Conservation (phyloP, 73 alveolate genomes). For the Symbiodinium pilosum region DNA sequence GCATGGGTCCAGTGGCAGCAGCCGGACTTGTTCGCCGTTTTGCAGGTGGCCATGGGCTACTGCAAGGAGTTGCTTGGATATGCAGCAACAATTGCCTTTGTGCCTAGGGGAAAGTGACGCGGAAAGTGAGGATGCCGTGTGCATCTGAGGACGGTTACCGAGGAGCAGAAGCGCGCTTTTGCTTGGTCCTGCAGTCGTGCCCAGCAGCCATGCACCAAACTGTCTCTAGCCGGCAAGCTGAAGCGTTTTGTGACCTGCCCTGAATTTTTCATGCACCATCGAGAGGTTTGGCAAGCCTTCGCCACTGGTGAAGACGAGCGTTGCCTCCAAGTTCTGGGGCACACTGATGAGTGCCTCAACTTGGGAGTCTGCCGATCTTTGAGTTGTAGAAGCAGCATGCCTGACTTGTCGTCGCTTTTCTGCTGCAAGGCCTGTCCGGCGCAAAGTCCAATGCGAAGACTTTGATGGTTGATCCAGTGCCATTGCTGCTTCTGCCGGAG, state of each 20-base stretch:
- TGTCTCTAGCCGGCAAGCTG: not conserved
- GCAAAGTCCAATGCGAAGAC: conserved; percentile 22
- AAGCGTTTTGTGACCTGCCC: too few relatives aligned
- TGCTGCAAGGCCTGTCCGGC: not conserved
- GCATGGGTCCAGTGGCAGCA: conserved; percentile 94
- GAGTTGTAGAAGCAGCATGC: not conserved
- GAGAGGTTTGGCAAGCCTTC: conserved; percentile 69
- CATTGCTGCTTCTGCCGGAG: conserved; percentile 80
- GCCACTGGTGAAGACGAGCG: conserved; percentile 26
- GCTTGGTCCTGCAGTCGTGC: conserved; percentile 85
- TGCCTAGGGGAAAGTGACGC: not conserved
- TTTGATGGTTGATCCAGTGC: conserved; percentile 48
- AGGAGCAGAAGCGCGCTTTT: conserved; percentile 60
- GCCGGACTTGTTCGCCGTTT: conserved; percentile 75
- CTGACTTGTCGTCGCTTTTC: not conserved
- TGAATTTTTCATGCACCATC: not conserved
- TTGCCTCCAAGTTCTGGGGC: conserved; percentile 52
- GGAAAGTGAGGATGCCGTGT: too few relatives aligned
- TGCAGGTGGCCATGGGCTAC: conserved; percentile 66
- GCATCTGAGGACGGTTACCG: conserved; percentile 38
- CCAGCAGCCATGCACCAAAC: conserved; percentile 53
- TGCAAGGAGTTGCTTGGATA: conserved; percentile 8
- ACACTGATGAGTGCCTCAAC: conserved; percentile 1
- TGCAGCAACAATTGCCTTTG: not conserved
- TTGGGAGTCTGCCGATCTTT: too few relatives aligned